These are phyloP conservation scores for Eucalyptus sp. DNA, from an alignment of 345 rosid species.

Conservation along the genomic window DNA sequence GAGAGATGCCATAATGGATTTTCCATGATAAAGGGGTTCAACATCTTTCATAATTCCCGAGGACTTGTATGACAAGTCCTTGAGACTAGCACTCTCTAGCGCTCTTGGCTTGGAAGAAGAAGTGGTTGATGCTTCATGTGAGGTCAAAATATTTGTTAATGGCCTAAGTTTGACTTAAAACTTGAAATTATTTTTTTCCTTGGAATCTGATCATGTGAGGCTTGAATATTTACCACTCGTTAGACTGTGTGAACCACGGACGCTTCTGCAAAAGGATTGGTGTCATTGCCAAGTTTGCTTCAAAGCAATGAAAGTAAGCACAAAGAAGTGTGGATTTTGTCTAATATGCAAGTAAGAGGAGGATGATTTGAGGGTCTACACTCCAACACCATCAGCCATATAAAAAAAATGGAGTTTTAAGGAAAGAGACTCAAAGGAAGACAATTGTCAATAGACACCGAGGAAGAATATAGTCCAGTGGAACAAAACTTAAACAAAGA, in stretches of 20 bases:
- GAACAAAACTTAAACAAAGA: not conserved
- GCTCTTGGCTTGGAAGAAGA: not conserved
- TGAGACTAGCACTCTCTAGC: not conserved
- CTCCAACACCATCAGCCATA: not conserved
- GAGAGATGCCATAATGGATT: not conserved
- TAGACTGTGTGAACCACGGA: not conserved
- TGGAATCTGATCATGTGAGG: not conserved
- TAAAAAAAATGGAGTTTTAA: rapidly evolving
- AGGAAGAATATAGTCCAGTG: not conserved
- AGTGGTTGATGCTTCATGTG: not conserved
- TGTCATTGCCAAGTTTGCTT: not conserved
- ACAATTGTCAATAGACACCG: not conserved
- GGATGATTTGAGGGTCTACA: not conserved
- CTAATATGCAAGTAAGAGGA: not conserved
- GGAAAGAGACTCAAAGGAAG: not conserved
- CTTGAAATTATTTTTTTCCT: not conserved
- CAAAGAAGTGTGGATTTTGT: not conserved
- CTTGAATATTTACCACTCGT: not conserved
- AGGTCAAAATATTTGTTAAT: not conserved
- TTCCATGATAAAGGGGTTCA: not conserved
- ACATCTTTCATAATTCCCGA: not conserved
- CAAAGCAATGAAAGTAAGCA: rapidly evolving
- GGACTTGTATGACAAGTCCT: not conserved
- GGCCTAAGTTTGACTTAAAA: not conserved
- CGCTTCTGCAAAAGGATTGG: not conserved